Evolutionary conservation across 805 yeast species (phyloP), one percentile per base, ranked within the genome.

Genomic region (Ogataea trehaloabstinens): DNA sequence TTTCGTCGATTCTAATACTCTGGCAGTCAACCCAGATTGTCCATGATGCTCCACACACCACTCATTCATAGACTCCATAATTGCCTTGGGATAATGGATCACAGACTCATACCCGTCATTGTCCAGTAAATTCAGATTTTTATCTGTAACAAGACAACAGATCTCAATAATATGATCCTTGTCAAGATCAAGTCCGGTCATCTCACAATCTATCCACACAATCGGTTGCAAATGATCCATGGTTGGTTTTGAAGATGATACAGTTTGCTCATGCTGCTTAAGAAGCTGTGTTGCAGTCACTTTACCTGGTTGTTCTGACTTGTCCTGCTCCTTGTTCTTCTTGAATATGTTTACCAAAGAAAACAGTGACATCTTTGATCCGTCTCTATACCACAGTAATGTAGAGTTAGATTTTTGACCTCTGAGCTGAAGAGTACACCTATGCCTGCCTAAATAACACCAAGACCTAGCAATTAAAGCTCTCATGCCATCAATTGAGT

Each of bases 191-290:
- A 93, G 66, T 0, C 99, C 99, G 0, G 99, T 93, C 99, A 93
- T 93, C 60, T 93, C 99, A 63, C 98, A 93, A 64, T 93, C 99
- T 13, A 93, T 73, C 99, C 99, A 93, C 4, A 93, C 95, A 15
- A 91, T 69, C 2, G 68, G 68, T 20, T 52, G 49, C 19, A 44
- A 28, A 19, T 36, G 38, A 36, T 53, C 52, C 30, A 27, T 16
- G 15, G 16, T 11, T n/a, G n/a, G n/a, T n/a, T n/a, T n/a, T n/a
- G n/a, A n/a, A n/a, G n/a, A n/a, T n/a, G n/a, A n/a, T n/a, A n/a
- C n/a, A n/a, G 30, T 27, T 11, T n/a, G 7, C 30, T 27, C 13
- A 16, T 27, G 30, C 15, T 8, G 30, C 30, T 12, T 8, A 7
- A 27, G 30, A 11, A 27, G 30, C 30, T 27, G 16, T 7, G 30